phyloP scores from a whole-genome alignment of 2,329 filamentous ascomycete genomes.

The Beauveria caledonica region DNA sequence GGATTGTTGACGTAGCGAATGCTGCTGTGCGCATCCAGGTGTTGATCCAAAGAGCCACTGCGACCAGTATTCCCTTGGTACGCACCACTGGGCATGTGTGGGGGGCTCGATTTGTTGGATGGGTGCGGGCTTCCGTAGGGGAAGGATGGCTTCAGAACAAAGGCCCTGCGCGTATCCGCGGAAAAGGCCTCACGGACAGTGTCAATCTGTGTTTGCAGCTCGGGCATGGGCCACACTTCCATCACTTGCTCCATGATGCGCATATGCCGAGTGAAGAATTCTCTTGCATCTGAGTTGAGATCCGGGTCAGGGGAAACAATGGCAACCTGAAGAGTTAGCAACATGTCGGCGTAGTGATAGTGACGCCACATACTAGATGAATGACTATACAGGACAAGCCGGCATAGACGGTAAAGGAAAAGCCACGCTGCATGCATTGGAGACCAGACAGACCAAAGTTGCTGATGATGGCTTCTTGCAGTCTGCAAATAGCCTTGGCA shows the following conservation, averaged over 20 bases:
- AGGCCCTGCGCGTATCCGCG: constrained; percentile 73
- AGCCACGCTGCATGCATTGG: constrained; percentile 85
- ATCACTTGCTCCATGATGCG: constrained; percentile 82
- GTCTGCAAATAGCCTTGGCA: constrained; percentile 73
- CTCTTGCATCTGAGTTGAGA: constrained; percentile 72
- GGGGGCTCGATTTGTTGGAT: constrained; percentile 55
- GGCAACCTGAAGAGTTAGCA: constrained; percentile 55
- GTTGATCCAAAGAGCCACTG: constrained; percentile 44
- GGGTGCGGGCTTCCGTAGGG: constrained; percentile 73
- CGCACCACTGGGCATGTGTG: constrained; percentile 39
- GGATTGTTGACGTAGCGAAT: constrained; percentile 60
- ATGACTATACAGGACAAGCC: constrained; percentile 87
- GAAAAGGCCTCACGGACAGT: constrained; percentile 87
- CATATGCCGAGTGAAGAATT: constrained; percentile 92
- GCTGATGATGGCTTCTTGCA: constrained; percentile 76
- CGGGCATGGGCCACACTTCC: constrained; percentile 75
- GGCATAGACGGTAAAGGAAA: constrained; percentile 92
- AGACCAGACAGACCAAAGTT: constrained; percentile 72
- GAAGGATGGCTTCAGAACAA: constrained; percentile 81
- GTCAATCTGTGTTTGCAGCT: constrained; percentile 85
- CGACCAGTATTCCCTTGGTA: constrained; percentile 41
- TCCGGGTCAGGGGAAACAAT: constrained; percentile 89
- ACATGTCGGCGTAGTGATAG: background rate
- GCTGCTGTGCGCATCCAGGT: constrained; percentile 43
- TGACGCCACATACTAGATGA: constrained; percentile 62